phyloP scores from a whole-genome alignment of 2,329 filamentous ascomycete genomes.

The Helotiales sp. region DNA sequence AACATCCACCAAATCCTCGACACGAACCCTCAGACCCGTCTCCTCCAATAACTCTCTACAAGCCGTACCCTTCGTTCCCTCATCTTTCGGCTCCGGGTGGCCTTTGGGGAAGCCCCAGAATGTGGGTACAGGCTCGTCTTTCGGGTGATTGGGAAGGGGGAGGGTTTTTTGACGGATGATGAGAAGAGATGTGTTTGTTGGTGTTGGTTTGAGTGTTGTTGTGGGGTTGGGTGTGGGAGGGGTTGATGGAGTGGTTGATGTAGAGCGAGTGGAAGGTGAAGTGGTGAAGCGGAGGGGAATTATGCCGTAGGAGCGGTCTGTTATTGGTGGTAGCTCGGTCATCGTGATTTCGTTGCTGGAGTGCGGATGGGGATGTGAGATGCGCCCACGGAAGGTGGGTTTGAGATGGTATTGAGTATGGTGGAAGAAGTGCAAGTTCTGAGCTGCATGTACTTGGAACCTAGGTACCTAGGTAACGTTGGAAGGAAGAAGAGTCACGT shows the following conservation, averaged over 20 bases:
- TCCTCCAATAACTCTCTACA: conserved; percentile 22
- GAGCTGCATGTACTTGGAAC: too few species aligned
- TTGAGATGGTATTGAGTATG: too few species aligned
- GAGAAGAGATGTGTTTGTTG: conserved; percentile 19
- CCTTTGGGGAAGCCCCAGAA: conserved; percentile 27
- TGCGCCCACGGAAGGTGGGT: not conserved
- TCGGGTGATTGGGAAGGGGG: not conserved
- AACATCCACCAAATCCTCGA: not conserved
- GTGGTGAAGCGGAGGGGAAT: conserved; percentile 3
- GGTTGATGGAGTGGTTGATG: conserved; percentile 4
- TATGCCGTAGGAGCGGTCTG: conserved; percentile 26
- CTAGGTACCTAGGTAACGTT: too few species aligned
- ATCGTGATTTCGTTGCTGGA: not conserved
- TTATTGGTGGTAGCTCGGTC: not conserved
- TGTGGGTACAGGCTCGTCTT: not conserved
- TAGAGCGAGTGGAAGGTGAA: not conserved
- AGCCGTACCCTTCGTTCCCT: conserved; percentile 6
- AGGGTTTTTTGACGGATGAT: conserved; percentile 21
- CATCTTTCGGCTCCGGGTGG: conserved; percentile 17
- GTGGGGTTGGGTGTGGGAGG: not conserved
- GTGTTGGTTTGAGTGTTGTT: not conserved
- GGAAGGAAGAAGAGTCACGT: not conserved
- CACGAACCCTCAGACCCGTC: conserved; percentile 10
- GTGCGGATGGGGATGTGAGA: not conserved
- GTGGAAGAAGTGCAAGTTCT: too few species aligned